These are phyloP conservation scores for Butyriboletus loyo DNA, from an alignment of 768 basidiomycete species.

Conservation along the genomic window DNA sequence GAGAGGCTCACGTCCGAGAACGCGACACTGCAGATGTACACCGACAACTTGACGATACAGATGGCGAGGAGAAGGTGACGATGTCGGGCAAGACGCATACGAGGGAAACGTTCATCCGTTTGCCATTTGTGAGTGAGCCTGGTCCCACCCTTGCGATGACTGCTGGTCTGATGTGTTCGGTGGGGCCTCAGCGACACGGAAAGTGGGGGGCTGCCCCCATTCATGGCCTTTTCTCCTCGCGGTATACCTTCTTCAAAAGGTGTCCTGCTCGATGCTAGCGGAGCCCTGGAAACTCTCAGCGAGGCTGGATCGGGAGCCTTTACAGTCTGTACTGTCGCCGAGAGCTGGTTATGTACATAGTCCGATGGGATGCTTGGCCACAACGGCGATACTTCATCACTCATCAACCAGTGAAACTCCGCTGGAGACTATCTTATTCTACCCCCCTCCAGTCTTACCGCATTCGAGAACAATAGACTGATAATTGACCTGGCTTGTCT, in stretches of 20 bases:
- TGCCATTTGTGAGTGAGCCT: conserved; percentile 8
- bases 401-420: neutral
- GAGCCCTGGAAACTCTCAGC: neutral
- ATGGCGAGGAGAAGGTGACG: conserved; percentile 73
- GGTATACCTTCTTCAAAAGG: neutral
- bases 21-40: conserved; percentile 82
- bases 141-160: neutral
- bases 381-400: neutral
- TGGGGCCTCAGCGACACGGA: neutral
- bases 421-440: neutral
- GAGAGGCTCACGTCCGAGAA: conserved; percentile 79
- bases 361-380: neutral
- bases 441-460: neutral
- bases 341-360: conserved; percentile 13
- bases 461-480: neutral
- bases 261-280: neutral
- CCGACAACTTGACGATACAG: conserved; percentile 84
- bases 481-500: neutral
- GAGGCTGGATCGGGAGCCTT: neutral
- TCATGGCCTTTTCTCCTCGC: neutral
- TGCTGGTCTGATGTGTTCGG: neutral
- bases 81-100: neutral
- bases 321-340: neutral
- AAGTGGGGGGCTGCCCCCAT: neutral
- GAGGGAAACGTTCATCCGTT: neutral